phyloP scores from a whole-genome alignment of 345 rosid genomes.

The Citrus cavaleriei region DNA sequence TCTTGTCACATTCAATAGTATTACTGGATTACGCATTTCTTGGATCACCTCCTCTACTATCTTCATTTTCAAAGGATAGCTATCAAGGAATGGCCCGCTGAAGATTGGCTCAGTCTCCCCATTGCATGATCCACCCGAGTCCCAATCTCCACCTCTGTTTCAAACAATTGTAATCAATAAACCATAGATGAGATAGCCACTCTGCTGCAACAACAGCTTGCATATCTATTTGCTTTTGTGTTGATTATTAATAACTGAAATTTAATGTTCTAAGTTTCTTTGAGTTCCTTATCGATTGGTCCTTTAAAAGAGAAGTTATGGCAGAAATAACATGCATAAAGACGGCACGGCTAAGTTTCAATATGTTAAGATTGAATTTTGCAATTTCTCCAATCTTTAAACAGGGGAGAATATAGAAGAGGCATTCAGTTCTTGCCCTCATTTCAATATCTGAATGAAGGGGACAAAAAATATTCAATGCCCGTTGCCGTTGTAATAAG shows the following conservation, averaged over 20 bases:
- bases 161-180: not conserved
- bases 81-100: constrained; percentile 54
- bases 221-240: not conserved
- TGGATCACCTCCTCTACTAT: constrained; percentile 73
- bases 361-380: not conserved
- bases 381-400: not conserved
- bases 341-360: not conserved
- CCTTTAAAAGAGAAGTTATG: not conserved
- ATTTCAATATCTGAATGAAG: not conserved
- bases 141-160: constrained; percentile 94
- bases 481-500: not conserved
- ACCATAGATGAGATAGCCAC: not conserved
- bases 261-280: not conserved
- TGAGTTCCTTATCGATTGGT: not conserved
- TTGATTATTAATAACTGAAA: not conserved
- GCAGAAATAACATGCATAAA: not conserved
- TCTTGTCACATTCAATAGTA: constrained; percentile 72
- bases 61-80: constrained; percentile 84
- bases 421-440: not conserved
- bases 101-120: constrained; percentile 71
- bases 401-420: not conserved
- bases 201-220: not conserved
- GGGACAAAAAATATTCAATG: not conserved
- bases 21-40: constrained; percentile 54
- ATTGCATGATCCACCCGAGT: constrained; percentile 86